phyloP scores from a whole-genome alignment of 2,329 filamentous ascomycete genomes.

The Epichloe amarillans region DNA sequence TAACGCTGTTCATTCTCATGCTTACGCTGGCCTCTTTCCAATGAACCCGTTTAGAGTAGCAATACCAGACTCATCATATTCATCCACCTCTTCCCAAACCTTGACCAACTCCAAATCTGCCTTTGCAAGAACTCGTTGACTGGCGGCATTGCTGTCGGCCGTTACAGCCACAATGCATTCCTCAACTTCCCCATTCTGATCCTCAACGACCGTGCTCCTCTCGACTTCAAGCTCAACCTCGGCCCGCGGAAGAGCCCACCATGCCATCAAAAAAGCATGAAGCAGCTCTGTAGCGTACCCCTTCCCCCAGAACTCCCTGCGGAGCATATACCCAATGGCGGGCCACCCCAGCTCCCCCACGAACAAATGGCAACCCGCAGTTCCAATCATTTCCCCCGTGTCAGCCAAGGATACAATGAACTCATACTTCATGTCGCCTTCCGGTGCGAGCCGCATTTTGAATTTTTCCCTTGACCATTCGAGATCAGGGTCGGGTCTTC shows the following conservation, averaged over 20 bases:
- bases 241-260: constrained; percentile 35
- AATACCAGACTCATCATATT: constrained; percentile 7
- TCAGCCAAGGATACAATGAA: constrained; percentile 35
- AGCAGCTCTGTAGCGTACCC: constrained; percentile 46
- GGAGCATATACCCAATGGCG: constrained; percentile 44
- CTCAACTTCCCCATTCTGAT: constrained; percentile 12
- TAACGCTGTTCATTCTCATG: not conserved
- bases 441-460: constrained; percentile 29
- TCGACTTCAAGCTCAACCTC: constrained; percentile 31
- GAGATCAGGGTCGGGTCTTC: constrained; percentile 28
- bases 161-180: constrained; percentile 35
- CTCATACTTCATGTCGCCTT: constrained; percentile 40
- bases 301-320: constrained; percentile 36
- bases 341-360: constrained; percentile 36
- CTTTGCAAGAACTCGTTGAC: constrained; percentile 36
- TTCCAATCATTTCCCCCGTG: constrained; percentile 38
- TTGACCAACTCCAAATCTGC: constrained; percentile 36
- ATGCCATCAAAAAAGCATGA: constrained; percentile 31
- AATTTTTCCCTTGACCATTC: constrained; percentile 30
- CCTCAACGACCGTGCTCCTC: constrained; percentile 19
- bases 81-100: constrained; percentile 21
- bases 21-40: not conserved
- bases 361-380: constrained; percentile 29
- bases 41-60: constrained; percentile 14
- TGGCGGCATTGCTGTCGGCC: constrained; percentile 34